These are phyloP conservation scores for Solanum sitiens DNA, from an alignment of 257 asterid species.

Conservation along the genomic window DNA sequence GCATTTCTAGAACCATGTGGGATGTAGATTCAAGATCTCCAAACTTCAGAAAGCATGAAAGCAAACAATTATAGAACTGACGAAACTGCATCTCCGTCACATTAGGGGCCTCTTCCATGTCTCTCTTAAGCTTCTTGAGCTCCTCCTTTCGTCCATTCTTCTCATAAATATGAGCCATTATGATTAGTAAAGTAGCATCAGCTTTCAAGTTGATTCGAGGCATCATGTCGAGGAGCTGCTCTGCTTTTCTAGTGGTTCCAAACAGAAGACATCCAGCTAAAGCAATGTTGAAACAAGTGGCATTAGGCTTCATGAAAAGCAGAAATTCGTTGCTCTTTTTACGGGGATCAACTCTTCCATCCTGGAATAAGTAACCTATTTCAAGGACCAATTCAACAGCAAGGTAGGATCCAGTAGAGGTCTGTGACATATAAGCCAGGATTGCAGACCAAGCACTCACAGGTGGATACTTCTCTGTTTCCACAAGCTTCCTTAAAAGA, in stretches of 20 bases:
- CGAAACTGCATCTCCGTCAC: constrained; percentile 54
- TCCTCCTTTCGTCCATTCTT: constrained; percentile 80
- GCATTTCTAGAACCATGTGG: constrained; percentile 83
- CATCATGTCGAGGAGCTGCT: constrained; percentile 90
- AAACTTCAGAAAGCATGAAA: constrained; percentile 73
- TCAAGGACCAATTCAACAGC: constrained; percentile 83
- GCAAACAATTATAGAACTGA: constrained; percentile 69
- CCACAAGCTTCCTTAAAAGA: constrained; percentile 71
- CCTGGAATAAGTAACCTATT: constrained; percentile 80
- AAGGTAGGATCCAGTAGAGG: constrained; percentile 59
- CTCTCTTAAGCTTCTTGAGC: constrained; percentile 71
- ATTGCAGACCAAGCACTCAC: constrained; percentile 79
- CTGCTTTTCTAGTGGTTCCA: constrained; percentile 81
- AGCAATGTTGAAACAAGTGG: constrained; percentile 46
- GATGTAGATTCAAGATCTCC: constrained; percentile 79
- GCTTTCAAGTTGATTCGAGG: constrained; percentile 69
- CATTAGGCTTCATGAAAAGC: constrained; percentile 32
- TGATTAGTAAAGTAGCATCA: constrained; percentile 49
- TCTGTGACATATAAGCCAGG: constrained; percentile 54
- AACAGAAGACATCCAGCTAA: constrained; percentile 75
- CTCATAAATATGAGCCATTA: constrained; percentile 79
- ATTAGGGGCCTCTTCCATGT: constrained; percentile 58
- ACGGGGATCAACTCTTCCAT: constrained; percentile 79
- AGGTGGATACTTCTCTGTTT: constrained; percentile 58
- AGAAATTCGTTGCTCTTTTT: constrained; percentile 20